A percentile compares a stretch with the other conserved stretches of the same genome.
These are phyloP conservation scores for Whalleya microplaca DNA, from an alignment of 2,329 filamentous ascomycete species.

Conservation along the genomic window DNA sequence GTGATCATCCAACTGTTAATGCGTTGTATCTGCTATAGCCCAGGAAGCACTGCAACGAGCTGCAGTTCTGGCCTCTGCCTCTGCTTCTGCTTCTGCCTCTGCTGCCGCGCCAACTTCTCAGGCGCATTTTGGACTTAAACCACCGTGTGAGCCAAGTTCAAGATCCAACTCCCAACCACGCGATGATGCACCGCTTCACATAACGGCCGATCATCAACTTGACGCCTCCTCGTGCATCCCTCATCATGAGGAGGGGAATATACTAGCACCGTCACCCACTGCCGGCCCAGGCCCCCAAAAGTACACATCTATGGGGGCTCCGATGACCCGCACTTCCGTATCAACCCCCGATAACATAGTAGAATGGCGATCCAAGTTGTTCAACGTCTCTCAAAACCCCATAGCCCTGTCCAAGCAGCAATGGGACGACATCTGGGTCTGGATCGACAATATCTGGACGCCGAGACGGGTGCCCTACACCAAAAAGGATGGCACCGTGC, in stretches of 20 bases:
- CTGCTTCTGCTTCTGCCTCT: not conserved
- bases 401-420: slow-evolving; percentile 3
- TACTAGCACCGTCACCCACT: not conserved
- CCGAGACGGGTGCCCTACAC: slow-evolving; percentile 2
- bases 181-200: not conserved
- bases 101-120: not conserved
- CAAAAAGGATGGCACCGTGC: slow-evolving; percentile 1
- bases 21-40: not conserved
- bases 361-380: slow-evolving; percentile 5
- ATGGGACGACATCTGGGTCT: slow-evolving; percentile 10
- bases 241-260: not conserved
- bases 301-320: not conserved
- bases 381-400: slow-evolving; percentile 3
- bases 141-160: not conserved
- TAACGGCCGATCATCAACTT: not conserved
- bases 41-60: not conserved
- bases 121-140: not conserved
- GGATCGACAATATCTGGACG: slow-evolving; percentile 9
- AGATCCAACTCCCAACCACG: not conserved
- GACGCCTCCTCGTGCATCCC: not conserved
- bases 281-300: not conserved
- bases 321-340: not conserved
- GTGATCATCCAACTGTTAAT: not conserved
- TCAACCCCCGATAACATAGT: slow-evolving; percentile 1
- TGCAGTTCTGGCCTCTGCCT: not conserved